Percentiles rank a stretch among this genome's conserved stretches.
Evolutionary conservation across 2,329 filamentous ascomycete species (phyloP).

Genomic region (Phaeoacremonium minimum): DNA sequence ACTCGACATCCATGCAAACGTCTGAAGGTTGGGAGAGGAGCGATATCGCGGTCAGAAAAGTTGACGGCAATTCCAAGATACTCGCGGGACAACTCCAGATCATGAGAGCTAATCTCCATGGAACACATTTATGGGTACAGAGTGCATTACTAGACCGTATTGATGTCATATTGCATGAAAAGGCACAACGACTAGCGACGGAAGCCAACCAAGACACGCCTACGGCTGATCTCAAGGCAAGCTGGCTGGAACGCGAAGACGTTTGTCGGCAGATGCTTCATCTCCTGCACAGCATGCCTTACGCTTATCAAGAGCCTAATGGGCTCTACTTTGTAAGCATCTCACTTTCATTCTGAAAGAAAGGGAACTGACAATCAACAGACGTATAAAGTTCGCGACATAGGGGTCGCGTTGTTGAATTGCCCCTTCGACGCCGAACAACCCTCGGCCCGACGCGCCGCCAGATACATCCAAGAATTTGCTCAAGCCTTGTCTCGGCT

Average conservation of each 20-base stretch:
- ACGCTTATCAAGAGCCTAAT: constrained; percentile 24
- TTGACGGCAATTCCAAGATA: no score
- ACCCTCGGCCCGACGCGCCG: constrained; percentile 16
- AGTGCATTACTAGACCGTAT: constrained; percentile 27
- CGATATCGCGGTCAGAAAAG: no score
- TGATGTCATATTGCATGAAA: constrained; percentile 17
- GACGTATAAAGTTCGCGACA: constrained; percentile 29
- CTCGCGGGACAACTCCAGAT: constrained; percentile 15
- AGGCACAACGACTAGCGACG: no score
- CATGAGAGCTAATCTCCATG: constrained; percentile 27
- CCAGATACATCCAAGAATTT: constrained; percentile 22
- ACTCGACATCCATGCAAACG: no score
- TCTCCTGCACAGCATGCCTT: constrained; percentile 24
- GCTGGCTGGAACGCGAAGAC: constrained; percentile 27
- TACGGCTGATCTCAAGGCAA: no score
- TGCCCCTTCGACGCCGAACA: constrained; percentile 24
- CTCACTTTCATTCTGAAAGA: no score
- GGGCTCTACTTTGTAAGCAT: no score
- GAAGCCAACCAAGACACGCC: no score
- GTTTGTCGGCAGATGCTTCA: constrained; percentile 29
- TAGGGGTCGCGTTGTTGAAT: constrained; percentile 24
- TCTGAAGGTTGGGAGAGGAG: no score
- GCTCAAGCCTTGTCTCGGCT: constrained; percentile 19
- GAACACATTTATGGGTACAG: constrained; percentile 31
- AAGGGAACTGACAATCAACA: no score